Base-by-base conservation (phyloP, 2,329 filamentous ascomycete genomes). In the Akanthomyces lecanii region DNA sequence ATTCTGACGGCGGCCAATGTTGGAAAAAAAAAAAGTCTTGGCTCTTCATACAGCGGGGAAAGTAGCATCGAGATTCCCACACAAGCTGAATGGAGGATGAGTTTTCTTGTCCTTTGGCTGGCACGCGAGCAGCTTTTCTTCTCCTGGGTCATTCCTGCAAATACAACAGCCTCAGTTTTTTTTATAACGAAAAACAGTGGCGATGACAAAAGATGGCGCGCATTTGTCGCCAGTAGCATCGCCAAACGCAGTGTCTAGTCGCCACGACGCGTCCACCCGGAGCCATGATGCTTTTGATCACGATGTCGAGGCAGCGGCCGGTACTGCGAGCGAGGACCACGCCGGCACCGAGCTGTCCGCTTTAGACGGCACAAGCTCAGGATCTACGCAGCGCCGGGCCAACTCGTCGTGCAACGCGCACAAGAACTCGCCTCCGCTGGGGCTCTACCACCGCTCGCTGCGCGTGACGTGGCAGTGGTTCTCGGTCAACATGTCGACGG, bases 401-500 rank as follows among this genome's bases (percentile, higher is more conserved):
- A 2, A 30, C 28, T 30, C 28, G 28, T 30, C 28, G 28, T 6
- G 28, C 28, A 30, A 6, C 28, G 28, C 28, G 28, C 6, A 7
- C 23, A 36, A 36, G 8, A 11, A 36, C 11, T 36, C 33, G 8
- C 47, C 42, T 16, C 16, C 25, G 28, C 47, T 61, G n/a, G 25
- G 25, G 10, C 30, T 61, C 36, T 18, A 30, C 23, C 45, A 61
- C 21, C 47, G 57, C 5, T 50, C 45, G 23, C 36, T 65, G 12
- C 63, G 66, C 14, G 55, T 66, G 14, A 66, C 66, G 11, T 71
- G 71, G 71, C 63, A 65, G 1, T 72, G 71, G 71, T 73, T 73
- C 65, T 65, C 69, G 40, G 66, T 30, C 28, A 30, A 30, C 28
- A 30, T 30, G 28, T 30, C 28, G 28, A 30, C 28, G 28, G 28